phyloP scores from a whole-genome alignment of 2,329 filamentous ascomycete genomes.

The Cordyceps cicadae region DNA sequence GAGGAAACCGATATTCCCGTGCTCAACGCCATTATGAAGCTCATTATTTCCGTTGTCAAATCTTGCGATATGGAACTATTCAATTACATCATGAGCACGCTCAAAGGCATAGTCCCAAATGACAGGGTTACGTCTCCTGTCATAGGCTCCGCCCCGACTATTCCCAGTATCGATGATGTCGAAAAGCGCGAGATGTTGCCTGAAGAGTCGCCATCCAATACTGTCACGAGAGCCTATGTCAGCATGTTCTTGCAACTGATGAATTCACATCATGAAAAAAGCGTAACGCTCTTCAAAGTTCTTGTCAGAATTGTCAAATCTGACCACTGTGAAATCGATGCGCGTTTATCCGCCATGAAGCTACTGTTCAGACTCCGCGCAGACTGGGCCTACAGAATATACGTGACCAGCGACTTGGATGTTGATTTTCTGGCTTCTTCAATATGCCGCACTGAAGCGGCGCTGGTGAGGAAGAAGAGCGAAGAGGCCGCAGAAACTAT shows the following conservation, averaged over 20 bases:
- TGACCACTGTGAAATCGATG: conserved; percentile 54
- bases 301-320: conserved; percentile 57
- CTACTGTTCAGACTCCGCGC: conserved; percentile 75
- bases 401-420: conserved; percentile 62
- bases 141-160: conserved; percentile 21
- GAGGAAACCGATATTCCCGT: conserved; percentile 57
- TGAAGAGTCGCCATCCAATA: conserved; percentile 53
- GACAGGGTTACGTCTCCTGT: conserved; percentile 39
- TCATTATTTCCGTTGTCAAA: conserved; percentile 57
- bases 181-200: conserved; percentile 16
- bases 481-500: conserved; percentile 42
- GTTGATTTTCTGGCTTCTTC: conserved; percentile 64
- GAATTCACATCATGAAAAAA: conserved; percentile 57
- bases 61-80: conserved; percentile 52
- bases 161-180: conserved; percentile 16
- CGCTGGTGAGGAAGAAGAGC: conserved; percentile 40
- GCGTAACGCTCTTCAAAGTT: conserved; percentile 51
- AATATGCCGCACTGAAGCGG: conserved; percentile 56
- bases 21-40: conserved; percentile 55
- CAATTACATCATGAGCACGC: conserved; percentile 44
- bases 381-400: conserved; percentile 70
- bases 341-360: conserved; percentile 67
- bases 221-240: conserved; percentile 63
- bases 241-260: conserved; percentile 69
- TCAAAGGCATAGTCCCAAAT: conserved; percentile 41